Base-by-base conservation (phyloP, 345 rosid genomes). In the Odontarrhena argentea region DNA sequence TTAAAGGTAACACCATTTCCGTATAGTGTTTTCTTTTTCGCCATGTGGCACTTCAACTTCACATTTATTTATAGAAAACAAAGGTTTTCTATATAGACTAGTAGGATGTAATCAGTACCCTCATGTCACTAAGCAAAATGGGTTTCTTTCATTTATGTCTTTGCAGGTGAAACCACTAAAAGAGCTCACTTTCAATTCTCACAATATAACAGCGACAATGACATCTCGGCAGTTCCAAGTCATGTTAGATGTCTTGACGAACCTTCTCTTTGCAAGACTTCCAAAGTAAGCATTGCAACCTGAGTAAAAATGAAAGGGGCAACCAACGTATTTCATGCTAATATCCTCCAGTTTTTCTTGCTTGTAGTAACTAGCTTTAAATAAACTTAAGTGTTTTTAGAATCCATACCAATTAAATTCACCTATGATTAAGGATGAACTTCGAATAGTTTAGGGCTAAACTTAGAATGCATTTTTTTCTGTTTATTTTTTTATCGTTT, bases 211-310 rank as follows among this genome's bases (percentile, higher is more conserved):
- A 30, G 97, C 99, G 55, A 77, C 96, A 56, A 94, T 94, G 99
- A 94, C 99, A 13, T 88, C 99, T 68, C 91, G 96, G 38, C 99
- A 94, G 67, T 94, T 91, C 78, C 97, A 91, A 69, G 97, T 94
- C 70, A 91, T 94, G 99, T 75, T 84, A 78, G 96, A 91, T 80
- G 99, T 94, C 68, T 77, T 94, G 88, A 87, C 89, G 28, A 91
- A 91, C 79, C 97, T 94, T 69, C 99, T 94, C 77, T 94, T 94
- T 82, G 97, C 96, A 22, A 84, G 97, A 73, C 93, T 76, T 71
- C 99, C 99, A 84, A 94, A 88, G 99, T 94, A 71, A 87, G 96
- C 59, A 72, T 58, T 41, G 18, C 57, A 45, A 56, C 66, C 43
- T 74, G 68, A 57, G 38, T 15, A 46, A n/a, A 53, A 62, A 11